These are phyloP conservation scores for Odontarrhena argentea DNA, from an alignment of 345 rosid species.

Conservation along the genomic window DNA sequence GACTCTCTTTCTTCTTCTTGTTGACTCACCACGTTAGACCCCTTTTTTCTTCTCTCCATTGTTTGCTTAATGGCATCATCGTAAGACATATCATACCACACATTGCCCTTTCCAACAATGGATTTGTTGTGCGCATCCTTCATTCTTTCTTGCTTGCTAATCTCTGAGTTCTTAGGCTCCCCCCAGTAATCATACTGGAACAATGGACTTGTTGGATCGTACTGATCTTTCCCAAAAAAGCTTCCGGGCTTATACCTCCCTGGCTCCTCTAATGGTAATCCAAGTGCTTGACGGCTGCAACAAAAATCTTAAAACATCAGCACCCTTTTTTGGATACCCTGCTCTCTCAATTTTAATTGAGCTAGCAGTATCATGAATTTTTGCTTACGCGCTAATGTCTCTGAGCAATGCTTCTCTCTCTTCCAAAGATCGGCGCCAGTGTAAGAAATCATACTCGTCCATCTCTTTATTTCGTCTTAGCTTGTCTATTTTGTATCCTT, in stretches of 20 bases:
- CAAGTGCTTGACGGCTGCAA: constrained; percentile 77
- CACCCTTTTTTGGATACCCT: constrained; percentile 6
- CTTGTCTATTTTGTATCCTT: constrained; percentile 65
- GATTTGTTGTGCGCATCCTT: constrained; percentile 78
- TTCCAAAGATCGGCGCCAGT: constrained; percentile 87
- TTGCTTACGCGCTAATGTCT: constrained; percentile 85
- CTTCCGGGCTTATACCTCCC: constrained; percentile 82
- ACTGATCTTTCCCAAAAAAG: constrained; percentile 84
- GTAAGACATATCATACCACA: constrained; percentile 85
- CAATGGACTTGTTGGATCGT: constrained; percentile 79
- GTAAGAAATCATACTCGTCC: constrained; percentile 88
- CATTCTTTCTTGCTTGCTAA: constrained; percentile 74
- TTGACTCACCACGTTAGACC: constrained; percentile 37
- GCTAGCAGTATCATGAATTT: neutral
- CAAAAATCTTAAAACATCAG: constrained; percentile 18
- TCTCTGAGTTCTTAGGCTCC: constrained; percentile 88
- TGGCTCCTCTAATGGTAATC: constrained; percentile 92
- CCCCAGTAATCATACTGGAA: constrained; percentile 94
- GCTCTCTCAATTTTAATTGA: neutral
- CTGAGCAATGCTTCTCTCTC: constrained; percentile 95
- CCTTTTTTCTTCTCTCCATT: constrained; percentile 61
- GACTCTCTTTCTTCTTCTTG: constrained; percentile 42
- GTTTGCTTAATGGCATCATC: constrained; percentile 72
- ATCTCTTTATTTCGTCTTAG: constrained; percentile 80
- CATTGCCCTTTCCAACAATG: constrained; percentile 75